A percentile compares a stretch with the other conserved stretches of the same genome.
Evolutionary conservation across 2,329 filamentous ascomycete genomes (phyloP).

Genomic region (Trichophyton benhamiae): DNA sequence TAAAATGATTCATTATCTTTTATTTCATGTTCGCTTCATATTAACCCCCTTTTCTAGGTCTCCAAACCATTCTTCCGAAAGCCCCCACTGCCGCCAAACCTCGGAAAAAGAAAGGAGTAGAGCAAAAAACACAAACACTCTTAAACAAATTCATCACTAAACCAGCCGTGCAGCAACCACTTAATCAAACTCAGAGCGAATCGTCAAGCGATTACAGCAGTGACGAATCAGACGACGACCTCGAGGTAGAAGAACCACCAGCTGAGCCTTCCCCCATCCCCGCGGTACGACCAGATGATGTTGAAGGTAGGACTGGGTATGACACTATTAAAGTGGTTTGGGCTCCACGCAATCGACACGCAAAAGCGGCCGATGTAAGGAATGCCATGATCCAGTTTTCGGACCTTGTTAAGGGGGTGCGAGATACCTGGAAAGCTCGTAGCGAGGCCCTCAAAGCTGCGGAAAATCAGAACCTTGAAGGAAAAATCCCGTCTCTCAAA

Average conservation of each 20-base stretch:
- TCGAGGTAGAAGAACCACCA: constrained; percentile 39
- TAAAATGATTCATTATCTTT: not conserved
- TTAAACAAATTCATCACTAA: constrained; percentile 18
- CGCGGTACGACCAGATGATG: constrained; percentile 39
- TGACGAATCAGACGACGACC: constrained; percentile 40
- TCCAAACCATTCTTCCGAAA: constrained; percentile 6
- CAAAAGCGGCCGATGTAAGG: constrained; percentile 42
- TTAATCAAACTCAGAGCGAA: constrained; percentile 9
- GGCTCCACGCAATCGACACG: constrained; percentile 42
- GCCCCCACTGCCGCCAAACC: constrained; percentile 11
- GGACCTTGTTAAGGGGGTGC: constrained; percentile 47
- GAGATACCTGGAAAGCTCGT: constrained; percentile 50
- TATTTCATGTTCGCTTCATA: not conserved
- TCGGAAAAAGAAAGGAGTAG: constrained; percentile 6
- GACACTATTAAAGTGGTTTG: constrained; percentile 51
- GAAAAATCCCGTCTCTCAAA: constrained; percentile 43
- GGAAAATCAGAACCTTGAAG: constrained; percentile 44
- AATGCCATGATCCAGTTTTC: constrained; percentile 45
- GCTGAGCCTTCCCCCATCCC: constrained; percentile 45
- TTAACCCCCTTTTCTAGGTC: not conserved
- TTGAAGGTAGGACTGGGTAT: constrained; percentile 43
- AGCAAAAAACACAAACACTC: constrained; percentile 6
- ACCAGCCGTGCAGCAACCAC: constrained; percentile 18
- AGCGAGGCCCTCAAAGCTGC: constrained; percentile 45
- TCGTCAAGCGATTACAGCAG: constrained; percentile 37